A percentile compares a stretch with the other conserved stretches of the same genome.
These are phyloP conservation scores for Scheffersomyces insectosa DNA, from an alignment of 1,139 yeast species.

Conservation along the genomic window DNA sequence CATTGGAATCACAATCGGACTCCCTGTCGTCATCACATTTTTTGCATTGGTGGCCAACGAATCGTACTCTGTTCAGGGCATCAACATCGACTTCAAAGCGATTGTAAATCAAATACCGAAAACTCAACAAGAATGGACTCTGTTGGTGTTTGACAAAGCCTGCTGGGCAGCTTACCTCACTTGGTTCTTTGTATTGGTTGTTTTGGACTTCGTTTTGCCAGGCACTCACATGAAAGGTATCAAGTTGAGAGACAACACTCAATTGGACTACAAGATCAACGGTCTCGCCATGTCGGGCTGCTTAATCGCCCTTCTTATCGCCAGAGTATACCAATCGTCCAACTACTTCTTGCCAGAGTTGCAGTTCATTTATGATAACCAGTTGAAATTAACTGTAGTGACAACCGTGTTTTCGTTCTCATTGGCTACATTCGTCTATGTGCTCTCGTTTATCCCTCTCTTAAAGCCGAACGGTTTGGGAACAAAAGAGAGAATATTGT, in stretches of 20 bases:
- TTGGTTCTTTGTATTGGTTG: constrained; percentile 72
- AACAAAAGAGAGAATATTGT: constrained; percentile 69
- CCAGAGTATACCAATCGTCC: constrained; percentile 50
- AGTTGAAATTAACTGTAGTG: constrained; percentile 63
- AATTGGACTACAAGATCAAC: constrained; percentile 74
- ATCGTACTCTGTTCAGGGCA: constrained; percentile 53
- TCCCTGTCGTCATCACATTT: constrained; percentile 63
- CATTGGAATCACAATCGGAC: constrained; percentile 57
- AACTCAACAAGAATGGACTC: constrained; percentile 23
- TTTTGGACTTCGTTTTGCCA: constrained; percentile 70
- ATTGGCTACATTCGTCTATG: constrained; percentile 66
- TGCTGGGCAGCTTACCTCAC: constrained; percentile 66
- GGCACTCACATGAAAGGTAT: constrained; percentile 72
- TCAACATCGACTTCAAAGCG: constrained; percentile 38
- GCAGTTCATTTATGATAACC: constrained; percentile 68
- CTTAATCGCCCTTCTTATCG: constrained; percentile 45
- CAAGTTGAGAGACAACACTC: constrained; percentile 70
- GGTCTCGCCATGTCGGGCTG: constrained; percentile 61
- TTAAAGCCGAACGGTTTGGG: constrained; percentile 49
- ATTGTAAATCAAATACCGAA: constrained; percentile 30
- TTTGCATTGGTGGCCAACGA: constrained; percentile 63
- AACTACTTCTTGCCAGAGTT: constrained; percentile 73
- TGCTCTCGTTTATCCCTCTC: constrained; percentile 65
- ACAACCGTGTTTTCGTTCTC: constrained; percentile 63
- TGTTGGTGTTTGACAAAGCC: constrained; percentile 33